A percentile compares a stretch with the other conserved stretches of the same genome.
Evolutionary conservation across 192 early-diverging fungal species (phyloP).

Genomic region (Chytriomyces hyalinus): DNA sequence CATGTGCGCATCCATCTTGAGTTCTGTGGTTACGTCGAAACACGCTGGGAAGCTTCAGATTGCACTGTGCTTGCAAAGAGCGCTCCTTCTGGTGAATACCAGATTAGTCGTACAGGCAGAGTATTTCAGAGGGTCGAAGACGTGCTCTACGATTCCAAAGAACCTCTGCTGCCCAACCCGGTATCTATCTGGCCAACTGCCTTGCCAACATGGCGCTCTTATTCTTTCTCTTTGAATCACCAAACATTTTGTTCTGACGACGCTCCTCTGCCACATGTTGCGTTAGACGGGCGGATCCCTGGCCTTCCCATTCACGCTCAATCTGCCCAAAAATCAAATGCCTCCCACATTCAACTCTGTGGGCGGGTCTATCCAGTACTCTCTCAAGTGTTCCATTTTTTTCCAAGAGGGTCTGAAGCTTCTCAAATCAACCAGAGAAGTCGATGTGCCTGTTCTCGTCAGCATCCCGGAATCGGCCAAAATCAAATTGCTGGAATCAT

Average conservation of each 20-base stretch:
- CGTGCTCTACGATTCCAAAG: slow-evolving; percentile 10
- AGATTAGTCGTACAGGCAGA: background rate
- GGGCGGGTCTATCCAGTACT: slow-evolving; percentile 25
- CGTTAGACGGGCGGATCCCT: slow-evolving; percentile 1
- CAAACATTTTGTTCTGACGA: no score
- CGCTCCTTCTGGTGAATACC: background rate
- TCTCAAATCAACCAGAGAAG: slow-evolving; percentile 12
- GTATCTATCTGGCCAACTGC: background rate
- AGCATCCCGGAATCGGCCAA: slow-evolving; percentile 27
- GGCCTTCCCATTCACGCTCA: slow-evolving; percentile 15
- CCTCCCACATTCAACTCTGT: background rate
- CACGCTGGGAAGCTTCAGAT: background rate
- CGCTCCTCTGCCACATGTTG: background rate
- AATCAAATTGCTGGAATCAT: slow-evolving; percentile 14
- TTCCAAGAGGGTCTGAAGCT: slow-evolving; percentile 32
- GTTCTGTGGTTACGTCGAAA: slow-evolving; percentile 9
- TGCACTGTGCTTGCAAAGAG: background rate
- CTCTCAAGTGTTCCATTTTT: slow-evolving; percentile 24
- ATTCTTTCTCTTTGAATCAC: no score
- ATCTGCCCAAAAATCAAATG: background rate
- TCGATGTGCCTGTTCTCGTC: slow-evolving; percentile 19
- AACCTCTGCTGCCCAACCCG: slow-evolving; percentile 9
- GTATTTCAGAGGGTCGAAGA: slow-evolving; percentile 19
- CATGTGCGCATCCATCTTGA: slow-evolving; percentile 1
- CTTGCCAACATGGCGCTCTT: background rate